Conservation (phyloP, 345 rosid species). For the Gossypium stocksii region DNA sequence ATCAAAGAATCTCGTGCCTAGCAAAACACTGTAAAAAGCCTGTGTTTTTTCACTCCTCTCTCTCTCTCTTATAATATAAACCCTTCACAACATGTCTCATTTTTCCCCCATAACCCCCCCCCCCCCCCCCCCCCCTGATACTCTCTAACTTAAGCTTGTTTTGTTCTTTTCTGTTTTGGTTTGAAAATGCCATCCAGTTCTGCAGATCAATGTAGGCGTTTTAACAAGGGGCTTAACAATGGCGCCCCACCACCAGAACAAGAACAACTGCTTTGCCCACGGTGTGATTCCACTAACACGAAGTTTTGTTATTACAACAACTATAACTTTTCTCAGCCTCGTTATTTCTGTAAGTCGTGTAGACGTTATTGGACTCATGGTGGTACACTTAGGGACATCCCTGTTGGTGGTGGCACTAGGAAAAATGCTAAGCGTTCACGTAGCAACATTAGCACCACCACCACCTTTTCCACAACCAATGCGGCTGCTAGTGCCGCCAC, state of each 20-base stretch:
- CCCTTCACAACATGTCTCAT: background rate
- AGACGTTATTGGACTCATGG: background rate
- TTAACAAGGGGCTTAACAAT: background rate
- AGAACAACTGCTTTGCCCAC: slow-evolving; percentile 1
- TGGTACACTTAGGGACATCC: slow-evolving; percentile 1
- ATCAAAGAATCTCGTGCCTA: background rate
- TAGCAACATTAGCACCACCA: background rate
- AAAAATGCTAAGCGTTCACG: slow-evolving; percentile 3
- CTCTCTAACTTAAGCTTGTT: background rate
- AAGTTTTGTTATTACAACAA: background rate
- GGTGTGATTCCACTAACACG: background rate
- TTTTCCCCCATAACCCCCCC: background rate
- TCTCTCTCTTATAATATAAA: background rate
- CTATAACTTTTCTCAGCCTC: background rate
- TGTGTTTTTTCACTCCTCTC: background rate
- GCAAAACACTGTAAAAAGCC: background rate
- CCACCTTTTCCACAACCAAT: background rate
- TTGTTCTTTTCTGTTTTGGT: background rate
- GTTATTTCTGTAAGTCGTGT: background rate
- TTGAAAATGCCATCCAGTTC: background rate
- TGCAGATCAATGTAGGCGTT: background rate
- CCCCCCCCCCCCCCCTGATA: background rate
- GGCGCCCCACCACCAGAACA: background rate
- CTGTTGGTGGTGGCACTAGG: background rate
- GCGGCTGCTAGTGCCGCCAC: too few species aligned